A percentile compares a stretch with the other conserved stretches of the same genome.
phyloP scores from a whole-genome alignment of 169 alveolate genomes.

The Plasmodium blacklocki region DNA sequence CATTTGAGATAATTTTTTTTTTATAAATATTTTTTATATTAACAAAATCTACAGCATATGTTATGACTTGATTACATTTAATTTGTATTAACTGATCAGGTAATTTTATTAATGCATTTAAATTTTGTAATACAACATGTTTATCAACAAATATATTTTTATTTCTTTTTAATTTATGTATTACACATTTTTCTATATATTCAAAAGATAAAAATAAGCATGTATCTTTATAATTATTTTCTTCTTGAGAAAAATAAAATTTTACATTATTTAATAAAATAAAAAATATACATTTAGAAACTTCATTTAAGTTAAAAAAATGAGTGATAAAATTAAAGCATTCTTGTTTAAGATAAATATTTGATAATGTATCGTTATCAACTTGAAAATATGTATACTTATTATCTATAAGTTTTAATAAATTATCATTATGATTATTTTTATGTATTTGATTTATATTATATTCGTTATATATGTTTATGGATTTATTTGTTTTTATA shows the following conservation, averaged over 20 bases:
- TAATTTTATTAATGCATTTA: conserved; percentile 50
- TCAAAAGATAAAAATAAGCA: conserved; percentile 34
- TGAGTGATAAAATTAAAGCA: conserved; percentile 41
- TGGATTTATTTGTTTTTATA: too few species aligned
- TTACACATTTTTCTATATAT: conserved; percentile 49
- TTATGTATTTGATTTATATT: not conserved
- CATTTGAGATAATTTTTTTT: conserved; percentile 36
- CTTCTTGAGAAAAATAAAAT: conserved; percentile 21
- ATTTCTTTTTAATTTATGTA: conserved; percentile 33
- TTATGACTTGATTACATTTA: conserved; percentile 33
- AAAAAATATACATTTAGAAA: conserved; percentile 27
- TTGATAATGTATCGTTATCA: conserved; percentile 28
- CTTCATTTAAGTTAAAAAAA: conserved; percentile 40
- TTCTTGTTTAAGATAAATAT: conserved; percentile 43
- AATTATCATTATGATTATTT: conserved; percentile 10
- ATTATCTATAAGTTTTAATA: conserved; percentile 40
- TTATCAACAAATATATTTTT: conserved; percentile 49
- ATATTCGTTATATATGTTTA: not conserved
- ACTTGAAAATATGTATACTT: conserved; percentile 59
- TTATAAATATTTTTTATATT: conserved; percentile 52
- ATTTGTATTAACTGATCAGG: conserved; percentile 52
- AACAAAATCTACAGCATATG: conserved; percentile 36
- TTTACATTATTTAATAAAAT: conserved; percentile 46
- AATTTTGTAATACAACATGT: conserved; percentile 62
- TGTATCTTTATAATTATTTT: conserved; percentile 16